Percentiles rank a stretch among this genome's conserved stretches.
phyloP scores from a whole-genome alignment of 129 eudicot species.

The Artemisia tridentata region DNA sequence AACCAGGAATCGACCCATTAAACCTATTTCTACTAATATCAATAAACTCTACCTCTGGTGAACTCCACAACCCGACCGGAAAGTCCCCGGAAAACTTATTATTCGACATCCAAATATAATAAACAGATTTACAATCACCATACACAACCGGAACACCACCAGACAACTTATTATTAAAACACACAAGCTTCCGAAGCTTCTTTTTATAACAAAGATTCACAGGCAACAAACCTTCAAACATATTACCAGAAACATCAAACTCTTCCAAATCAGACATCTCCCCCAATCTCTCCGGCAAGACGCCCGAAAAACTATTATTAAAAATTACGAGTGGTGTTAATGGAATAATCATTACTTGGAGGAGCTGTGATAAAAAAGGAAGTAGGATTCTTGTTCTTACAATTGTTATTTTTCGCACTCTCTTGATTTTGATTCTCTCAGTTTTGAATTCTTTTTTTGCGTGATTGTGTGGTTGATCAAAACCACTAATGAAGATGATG shows the following conservation, averaged over 20 bases:
- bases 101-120: constrained; percentile 42
- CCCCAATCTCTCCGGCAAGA: constrained; percentile 58
- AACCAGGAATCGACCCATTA: constrained; percentile 52
- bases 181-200: constrained; percentile 36
- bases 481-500: no score
- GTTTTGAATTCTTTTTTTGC: no score
- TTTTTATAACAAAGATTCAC: constrained; percentile 49
- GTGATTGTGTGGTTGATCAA: no score
- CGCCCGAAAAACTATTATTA: constrained; percentile 69
- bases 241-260: constrained; percentile 68
- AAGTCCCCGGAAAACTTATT: constrained; percentile 59
- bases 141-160: constrained; percentile 52
- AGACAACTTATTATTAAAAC: constrained; percentile 53
- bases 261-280: constrained; percentile 48
- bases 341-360: no score
- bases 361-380: no score
- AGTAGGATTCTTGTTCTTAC: no score
- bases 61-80: constrained; percentile 60
- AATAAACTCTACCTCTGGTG: constrained; percentile 35
- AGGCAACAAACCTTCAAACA: constrained; percentile 65
- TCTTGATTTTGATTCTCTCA: no score
- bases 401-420: no score
- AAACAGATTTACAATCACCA: constrained; percentile 46
- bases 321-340: no score
- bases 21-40: constrained; percentile 49